Evolutionary conservation across 208 protist species (phyloP).

Genomic region (Acanthamoeba castellanii): DNA sequence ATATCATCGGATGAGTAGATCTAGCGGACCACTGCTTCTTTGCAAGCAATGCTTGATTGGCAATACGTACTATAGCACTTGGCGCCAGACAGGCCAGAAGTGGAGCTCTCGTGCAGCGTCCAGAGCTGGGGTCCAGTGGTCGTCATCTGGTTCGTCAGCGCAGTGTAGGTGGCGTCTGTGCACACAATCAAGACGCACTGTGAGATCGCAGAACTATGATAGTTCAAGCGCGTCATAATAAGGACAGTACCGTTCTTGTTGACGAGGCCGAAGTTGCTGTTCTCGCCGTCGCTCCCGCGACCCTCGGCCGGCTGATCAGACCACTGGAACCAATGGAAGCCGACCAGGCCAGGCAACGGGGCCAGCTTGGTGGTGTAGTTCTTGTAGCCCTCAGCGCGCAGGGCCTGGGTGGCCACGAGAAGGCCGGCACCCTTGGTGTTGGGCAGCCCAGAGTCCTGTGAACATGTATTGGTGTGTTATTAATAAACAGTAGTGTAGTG

Average conservation of each 20-base stretch:
- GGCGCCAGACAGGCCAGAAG: not conserved
- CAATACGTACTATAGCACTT: not conserved
- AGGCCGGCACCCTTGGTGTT: not conserved
- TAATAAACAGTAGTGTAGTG: too few relatives aligned
- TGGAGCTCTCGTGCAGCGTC: slow-evolving; percentile 1
- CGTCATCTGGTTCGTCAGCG: not conserved
- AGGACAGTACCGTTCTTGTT: not conserved
- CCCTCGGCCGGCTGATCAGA: not conserved
- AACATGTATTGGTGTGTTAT: too few relatives aligned
- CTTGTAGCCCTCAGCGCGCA: not conserved
- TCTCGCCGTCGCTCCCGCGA: not conserved
- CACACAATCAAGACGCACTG: not conserved
- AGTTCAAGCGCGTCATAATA: not conserved
- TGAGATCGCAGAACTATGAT: not conserved
- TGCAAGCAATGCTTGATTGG: not conserved
- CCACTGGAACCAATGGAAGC: slow-evolving; percentile 23
- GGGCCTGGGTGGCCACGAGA: not conserved
- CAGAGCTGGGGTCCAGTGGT: not conserved
- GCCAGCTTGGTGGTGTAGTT: not conserved
- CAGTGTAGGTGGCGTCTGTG: not conserved
- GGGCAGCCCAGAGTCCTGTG: not conserved
- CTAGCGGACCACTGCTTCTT: not conserved
- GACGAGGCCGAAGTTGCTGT: slow-evolving; percentile 1
- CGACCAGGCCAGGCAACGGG: not conserved
- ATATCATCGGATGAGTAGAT: not conserved